Evolutionary conservation across 352 stramenopile genomes (phyloP), one percentile per base, ranked within the genome.

Genomic region (Globisporangium camurandrum): DNA sequence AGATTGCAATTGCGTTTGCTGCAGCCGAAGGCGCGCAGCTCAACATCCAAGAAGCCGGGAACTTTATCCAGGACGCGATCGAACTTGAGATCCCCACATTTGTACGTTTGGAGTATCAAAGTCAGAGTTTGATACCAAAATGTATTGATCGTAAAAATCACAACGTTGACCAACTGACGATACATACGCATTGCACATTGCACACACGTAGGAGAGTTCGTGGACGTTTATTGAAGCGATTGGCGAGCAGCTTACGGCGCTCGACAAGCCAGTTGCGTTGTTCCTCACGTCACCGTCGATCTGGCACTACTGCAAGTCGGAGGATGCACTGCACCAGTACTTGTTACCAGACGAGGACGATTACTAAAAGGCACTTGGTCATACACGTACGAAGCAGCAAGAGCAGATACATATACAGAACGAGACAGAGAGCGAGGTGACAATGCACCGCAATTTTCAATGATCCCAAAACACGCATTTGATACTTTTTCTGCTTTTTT

Each of bases 291-390:
- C 68, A 1, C 80, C 77, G 4, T 83, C 75, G 41, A 38, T 92
- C 26, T 94, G 77, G 69, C 83, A 94, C 62, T 94, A 85, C 56
- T 90, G 80, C 74, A 86, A 88, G 56, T 71, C 71, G 1, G 77
- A 92, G 53, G 72, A 88, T 42, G 73, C 69, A 42, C 73, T 92
- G 61, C 68, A 83, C 61, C 72, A 88, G 46, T 92, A 89, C 46
- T 50, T 92, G 54, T 61, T 88, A 8, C 72, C 77, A 3, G 80
- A 89, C 49, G 67, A 79, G 20, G 78, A 92, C 43, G 79, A 91
- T 37, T 64, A 71, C 22, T 69, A 30, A 39, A n/a, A n/a, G n/a
- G n/a, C n/a, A n/a, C n/a, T n/a, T n/a, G n/a, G n/a, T n/a, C n/a
- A n/a, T n/a, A n/a, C n/a, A n/a, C n/a, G n/a, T n/a, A n/a, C n/a